Conservation (phyloP, 2,329 filamentous ascomycete genomes). For the Lachnellula cervina region DNA sequence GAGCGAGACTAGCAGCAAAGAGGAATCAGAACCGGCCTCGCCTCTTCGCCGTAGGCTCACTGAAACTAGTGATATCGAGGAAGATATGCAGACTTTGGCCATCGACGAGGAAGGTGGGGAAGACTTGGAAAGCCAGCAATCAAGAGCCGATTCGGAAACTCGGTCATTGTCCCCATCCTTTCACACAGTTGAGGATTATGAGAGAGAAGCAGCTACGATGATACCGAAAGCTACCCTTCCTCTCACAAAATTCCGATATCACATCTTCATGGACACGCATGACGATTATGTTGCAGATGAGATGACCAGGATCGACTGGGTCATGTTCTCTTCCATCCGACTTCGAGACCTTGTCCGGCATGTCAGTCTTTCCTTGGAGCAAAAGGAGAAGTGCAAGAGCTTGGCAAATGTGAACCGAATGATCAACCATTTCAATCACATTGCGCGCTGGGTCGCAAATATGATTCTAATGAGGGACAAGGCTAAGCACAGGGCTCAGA, state of each 20-base stretch:
- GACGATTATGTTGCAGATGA: constrained; percentile 86
- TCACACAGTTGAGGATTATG: constrained; percentile 71
- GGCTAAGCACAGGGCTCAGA: constrained; percentile 85
- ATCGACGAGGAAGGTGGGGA: constrained; percentile 19
- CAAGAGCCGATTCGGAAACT: constrained; percentile 18
- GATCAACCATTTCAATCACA: constrained; percentile 87
- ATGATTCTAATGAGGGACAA: constrained; percentile 89
- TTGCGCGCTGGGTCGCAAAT: constrained; percentile 77
- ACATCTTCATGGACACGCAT: constrained; percentile 79
- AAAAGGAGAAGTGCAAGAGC: constrained; percentile 70
- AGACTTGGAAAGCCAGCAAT: constrained; percentile 24
- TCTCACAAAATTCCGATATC: constrained; percentile 82
- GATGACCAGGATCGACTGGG: constrained; percentile 93
- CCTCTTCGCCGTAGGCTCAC: constrained; percentile 16
- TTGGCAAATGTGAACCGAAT: constrained; percentile 88
- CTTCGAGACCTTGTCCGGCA: constrained; percentile 90
- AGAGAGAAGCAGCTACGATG: constrained; percentile 68
- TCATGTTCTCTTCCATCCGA: constrained; percentile 93
- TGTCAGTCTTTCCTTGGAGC: constrained; percentile 67
- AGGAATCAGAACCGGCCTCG: constrained; percentile 20
- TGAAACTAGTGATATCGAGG: constrained; percentile 16
- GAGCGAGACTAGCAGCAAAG: constrained; percentile 17
- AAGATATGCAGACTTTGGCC: constrained; percentile 15
- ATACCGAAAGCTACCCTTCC: constrained; percentile 64
- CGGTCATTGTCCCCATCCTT: constrained; percentile 37